These are phyloP conservation scores for Sechiopsis laciniata DNA, from an alignment of 306 rosid species.

Conservation along the genomic window DNA sequence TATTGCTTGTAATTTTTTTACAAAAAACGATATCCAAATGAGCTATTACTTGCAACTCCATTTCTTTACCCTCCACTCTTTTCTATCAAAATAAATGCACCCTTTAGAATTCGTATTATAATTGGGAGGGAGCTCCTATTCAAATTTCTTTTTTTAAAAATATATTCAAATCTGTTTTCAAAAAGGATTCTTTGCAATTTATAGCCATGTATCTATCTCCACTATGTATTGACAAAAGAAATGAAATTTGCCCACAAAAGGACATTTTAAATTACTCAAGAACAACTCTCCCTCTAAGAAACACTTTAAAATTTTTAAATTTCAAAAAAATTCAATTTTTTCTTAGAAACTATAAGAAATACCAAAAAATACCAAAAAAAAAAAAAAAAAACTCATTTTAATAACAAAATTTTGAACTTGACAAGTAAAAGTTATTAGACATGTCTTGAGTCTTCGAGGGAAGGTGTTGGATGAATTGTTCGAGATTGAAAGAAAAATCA, in stretches of 20 bases:
- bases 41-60: no score
- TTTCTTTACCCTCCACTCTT: no score
- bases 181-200: not conserved
- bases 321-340: not conserved
- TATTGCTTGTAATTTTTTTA: no score
- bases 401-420: not conserved
- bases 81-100: no score
- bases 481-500: no score
- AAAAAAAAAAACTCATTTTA: not conserved
- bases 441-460: no score
- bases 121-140: not conserved
- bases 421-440: not conserved
- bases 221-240: not conserved
- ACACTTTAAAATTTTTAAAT: not conserved
- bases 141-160: not conserved
- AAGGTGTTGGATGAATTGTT: no score
- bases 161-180: not conserved
- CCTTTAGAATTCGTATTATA: no score
- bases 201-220: not conserved
- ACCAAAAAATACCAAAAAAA: no score
- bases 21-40: no score
- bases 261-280: not conserved
- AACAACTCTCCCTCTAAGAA: not conserved
- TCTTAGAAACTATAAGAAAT: no score
- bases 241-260: not conserved